phyloP scores from a whole-genome alignment of 768 basidiomycete genomes.

The Tylopilus rubrobrunneus region DNA sequence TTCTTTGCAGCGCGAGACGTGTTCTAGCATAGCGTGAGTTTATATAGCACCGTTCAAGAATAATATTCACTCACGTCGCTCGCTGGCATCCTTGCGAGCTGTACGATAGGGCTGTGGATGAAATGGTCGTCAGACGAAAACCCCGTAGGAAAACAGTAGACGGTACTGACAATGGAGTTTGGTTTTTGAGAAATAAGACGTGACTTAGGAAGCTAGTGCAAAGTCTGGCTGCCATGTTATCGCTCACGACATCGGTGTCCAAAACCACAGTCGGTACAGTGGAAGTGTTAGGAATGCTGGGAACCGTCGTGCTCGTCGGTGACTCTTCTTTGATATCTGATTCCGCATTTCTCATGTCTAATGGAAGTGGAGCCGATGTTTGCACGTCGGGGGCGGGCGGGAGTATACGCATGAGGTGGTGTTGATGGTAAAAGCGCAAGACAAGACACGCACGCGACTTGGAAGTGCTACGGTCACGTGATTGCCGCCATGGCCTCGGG shows the following conservation, averaged over 20 bases:
- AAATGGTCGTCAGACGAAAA: not conserved
- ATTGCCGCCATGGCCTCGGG: no score
- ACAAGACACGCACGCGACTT: not conserved
- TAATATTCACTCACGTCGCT: conserved; percentile 35
- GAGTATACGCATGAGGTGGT: conserved; percentile 10
- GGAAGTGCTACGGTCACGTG: conserved; percentile 3
- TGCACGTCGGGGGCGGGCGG: not conserved
- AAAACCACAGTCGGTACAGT: conserved; percentile 42
- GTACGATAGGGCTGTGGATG: conserved; percentile 56
- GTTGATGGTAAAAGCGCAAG: not conserved
- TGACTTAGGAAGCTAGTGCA: conserved; percentile 63
- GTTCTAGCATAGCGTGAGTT: conserved; percentile 26
- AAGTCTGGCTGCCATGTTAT: conserved; percentile 59
- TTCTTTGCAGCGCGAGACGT: conserved; percentile 52
- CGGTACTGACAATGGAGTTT: conserved; percentile 67
- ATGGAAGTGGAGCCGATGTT: not conserved
- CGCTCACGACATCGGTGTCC: conserved; percentile 49
- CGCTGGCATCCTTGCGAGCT: conserved; percentile 53
- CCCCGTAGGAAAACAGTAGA: not conserved
- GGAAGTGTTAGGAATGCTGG: not conserved
- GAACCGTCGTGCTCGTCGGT: not conserved
- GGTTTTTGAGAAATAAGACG: conserved; percentile 73
- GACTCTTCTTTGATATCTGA: not conserved
- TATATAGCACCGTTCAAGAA: not conserved
- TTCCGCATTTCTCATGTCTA: not conserved